A percentile compares a stretch with the other conserved stretches of the same genome.
phyloP scores from a whole-genome alignment of 1,139 yeast species.

The Protomyces gravidus region DNA sequence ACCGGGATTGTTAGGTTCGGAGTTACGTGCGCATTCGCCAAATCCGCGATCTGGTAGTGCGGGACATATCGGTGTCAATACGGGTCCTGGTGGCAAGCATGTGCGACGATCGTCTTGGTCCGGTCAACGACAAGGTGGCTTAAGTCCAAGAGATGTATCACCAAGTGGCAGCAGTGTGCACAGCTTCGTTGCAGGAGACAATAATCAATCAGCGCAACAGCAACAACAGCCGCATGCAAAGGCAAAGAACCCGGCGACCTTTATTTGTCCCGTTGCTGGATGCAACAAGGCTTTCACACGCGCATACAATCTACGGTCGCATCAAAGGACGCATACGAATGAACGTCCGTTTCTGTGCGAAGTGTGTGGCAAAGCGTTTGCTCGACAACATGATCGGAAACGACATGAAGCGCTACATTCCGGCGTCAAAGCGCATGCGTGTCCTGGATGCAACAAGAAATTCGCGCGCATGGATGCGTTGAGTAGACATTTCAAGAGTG shows the following conservation, averaged over 20 bases:
- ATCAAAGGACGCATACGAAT: conserved; percentile 86
- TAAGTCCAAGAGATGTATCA: neutral
- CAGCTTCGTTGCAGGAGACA: neutral
- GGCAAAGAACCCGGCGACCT: conserved; percentile 74
- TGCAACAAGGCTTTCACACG: conserved; percentile 87
- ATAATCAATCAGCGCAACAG: too few species aligned
- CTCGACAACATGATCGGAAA: conserved; percentile 89
- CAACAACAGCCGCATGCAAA: conserved; percentile 43
- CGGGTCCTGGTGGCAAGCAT: neutral
- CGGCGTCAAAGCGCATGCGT: conserved; percentile 83
- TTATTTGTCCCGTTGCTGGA: conserved; percentile 59
- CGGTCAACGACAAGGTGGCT: neutral
- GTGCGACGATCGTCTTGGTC: conserved; percentile 16
- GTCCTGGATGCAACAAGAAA: conserved; percentile 94
- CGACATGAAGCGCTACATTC: conserved; percentile 90
- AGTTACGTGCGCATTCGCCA: neutral
- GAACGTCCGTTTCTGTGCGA: conserved; percentile 86
- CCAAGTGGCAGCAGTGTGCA: conserved; percentile 6
- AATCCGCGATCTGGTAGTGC: neutral
- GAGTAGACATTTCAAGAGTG: conserved; percentile 90
- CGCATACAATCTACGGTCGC: conserved; percentile 88
- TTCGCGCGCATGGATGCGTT: conserved; percentile 96
- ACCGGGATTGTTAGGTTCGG: neutral
- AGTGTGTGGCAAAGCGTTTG: conserved; percentile 89
- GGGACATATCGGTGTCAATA: too few species aligned